Percentiles rank a stretch among this genome's conserved stretches.
Conservation (phyloP, 2,329 filamentous ascomycete genomes). For the Helotiales sp. region DNA sequence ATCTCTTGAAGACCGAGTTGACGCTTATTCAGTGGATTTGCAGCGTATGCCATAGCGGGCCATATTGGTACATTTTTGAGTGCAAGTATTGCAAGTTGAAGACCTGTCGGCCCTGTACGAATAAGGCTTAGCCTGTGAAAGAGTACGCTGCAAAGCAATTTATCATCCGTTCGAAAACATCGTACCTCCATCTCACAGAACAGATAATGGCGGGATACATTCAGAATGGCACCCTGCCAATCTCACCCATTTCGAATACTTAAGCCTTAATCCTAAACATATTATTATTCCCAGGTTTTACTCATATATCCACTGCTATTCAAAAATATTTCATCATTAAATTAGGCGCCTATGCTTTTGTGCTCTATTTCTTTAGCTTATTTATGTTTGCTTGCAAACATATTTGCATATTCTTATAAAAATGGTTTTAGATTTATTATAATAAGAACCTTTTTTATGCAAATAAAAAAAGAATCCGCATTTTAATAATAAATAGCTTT, state of each 20-base stretch:
- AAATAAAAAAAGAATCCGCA: no score
- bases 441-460: no score
- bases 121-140: constrained; percentile 33
- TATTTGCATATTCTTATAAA: no score
- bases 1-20: constrained; percentile 69
- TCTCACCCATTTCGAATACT: not conserved
- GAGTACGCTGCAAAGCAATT: constrained; percentile 7
- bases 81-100: no score
- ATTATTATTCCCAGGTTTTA: not conserved
- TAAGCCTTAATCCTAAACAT: constrained; percentile 1
- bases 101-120: no score
- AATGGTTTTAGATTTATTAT: no score
- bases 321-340: constrained; percentile 63
- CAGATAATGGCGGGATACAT: constrained; percentile 3
- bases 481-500: no score
- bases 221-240: constrained; percentile 39
- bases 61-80: no score
- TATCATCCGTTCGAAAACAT: not conserved
- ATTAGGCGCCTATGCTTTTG: constrained; percentile 63
- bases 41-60: constrained; percentile 65
- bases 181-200: not conserved
- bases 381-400: no score
- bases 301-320: constrained; percentile 49
- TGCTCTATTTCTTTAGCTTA: constrained; percentile 55
- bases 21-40: constrained; percentile 69